Conservation (phyloP, 1,139 yeast species). For the Saccharomyces pastorianus region DNA sequence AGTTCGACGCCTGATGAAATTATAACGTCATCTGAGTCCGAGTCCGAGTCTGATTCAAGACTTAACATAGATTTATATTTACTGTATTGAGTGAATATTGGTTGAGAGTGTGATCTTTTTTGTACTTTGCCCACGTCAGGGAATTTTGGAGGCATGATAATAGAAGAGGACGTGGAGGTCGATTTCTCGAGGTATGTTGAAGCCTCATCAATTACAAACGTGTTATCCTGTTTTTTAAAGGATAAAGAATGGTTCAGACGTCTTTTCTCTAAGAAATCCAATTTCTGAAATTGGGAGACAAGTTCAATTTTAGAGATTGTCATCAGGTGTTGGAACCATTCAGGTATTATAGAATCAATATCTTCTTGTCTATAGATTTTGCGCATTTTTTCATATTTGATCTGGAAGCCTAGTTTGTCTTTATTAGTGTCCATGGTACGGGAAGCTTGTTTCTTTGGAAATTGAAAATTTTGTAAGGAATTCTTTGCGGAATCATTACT, state of each 20-base stretch:
- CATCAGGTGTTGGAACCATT: constrained; percentile 35
- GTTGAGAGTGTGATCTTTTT: constrained; percentile 21
- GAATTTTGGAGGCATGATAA: neutral
- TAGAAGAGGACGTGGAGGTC: neutral
- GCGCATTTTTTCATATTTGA: constrained; percentile 16
- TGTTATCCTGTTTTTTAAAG: neutral
- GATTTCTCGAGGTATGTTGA: neutral
- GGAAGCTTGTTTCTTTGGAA: constrained; percentile 13
- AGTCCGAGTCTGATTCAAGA: constrained; percentile 11
- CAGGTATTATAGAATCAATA: constrained; percentile 29
- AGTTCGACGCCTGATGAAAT: constrained; percentile 67
- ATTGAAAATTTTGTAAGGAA: constrained; percentile 16
- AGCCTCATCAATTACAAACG: neutral
- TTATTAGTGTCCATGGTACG: constrained; percentile 4
- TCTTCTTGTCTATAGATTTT: constrained; percentile 10
- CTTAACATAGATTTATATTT: neutral
- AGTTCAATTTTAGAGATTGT: constrained; percentile 27
- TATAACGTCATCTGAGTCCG: constrained; percentile 31
- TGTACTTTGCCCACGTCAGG: constrained; percentile 4
- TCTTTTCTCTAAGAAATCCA: constrained; percentile 36
- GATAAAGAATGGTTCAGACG: constrained; percentile 31
- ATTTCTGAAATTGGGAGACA: constrained; percentile 32
- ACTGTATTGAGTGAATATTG: constrained; percentile 6
- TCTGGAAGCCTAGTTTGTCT: constrained; percentile 24
- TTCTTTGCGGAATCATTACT: constrained; percentile 11